Evolutionary conservation across 192 early-diverging fungal genomes (phyloP).

Genomic region (Gamsiella multidivaricata): DNA sequence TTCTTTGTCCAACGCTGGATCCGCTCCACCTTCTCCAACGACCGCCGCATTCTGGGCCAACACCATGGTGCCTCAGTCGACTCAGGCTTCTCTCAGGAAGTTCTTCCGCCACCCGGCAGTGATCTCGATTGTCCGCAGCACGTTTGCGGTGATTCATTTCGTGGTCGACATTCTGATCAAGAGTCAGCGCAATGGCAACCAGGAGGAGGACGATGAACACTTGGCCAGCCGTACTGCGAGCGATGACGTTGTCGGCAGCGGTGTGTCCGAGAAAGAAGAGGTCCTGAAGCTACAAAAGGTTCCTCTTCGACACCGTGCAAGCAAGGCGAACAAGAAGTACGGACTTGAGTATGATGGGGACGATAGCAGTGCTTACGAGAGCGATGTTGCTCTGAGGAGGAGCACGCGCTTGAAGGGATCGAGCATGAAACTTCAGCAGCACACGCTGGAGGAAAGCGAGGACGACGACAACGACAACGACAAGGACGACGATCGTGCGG

Average conservation of each 20-base stretch:
- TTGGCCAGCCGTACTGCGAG: not conserved
- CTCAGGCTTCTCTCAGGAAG: conserved; percentile 31
- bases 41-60: conserved; percentile 46
- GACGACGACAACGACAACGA: conserved; percentile 13
- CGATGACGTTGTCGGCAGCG: not conserved
- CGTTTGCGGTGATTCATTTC: conserved; percentile 53
- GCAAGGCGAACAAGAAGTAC: conserved; percentile 21
- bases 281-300: conserved; percentile 25
- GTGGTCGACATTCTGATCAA: conserved; percentile 57
- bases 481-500: conserved; percentile 8
- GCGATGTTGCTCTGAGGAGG: conserved; percentile 18
- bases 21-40: conserved; percentile 18
- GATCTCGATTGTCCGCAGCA: conserved; percentile 50
- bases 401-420: conserved; percentile 13
- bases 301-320: conserved; percentile 18
- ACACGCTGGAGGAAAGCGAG: conserved; percentile 8
- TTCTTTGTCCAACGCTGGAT: not conserved
- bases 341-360: conserved; percentile 43
- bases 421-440: conserved; percentile 2
- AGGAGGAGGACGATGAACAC: conserved; percentile 23
- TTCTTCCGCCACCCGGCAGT: conserved; percentile 52
- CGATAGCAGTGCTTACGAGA: conserved; percentile 43
- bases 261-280: conserved; percentile 14
- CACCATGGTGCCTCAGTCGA: conserved; percentile 48
- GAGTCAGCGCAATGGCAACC: conserved; percentile 56